A percentile compares a stretch with the other conserved stretches of the same genome.
Conservation (phyloP, 2,329 filamentous ascomycete genomes). For the Paecilomyces formosus region DNA sequence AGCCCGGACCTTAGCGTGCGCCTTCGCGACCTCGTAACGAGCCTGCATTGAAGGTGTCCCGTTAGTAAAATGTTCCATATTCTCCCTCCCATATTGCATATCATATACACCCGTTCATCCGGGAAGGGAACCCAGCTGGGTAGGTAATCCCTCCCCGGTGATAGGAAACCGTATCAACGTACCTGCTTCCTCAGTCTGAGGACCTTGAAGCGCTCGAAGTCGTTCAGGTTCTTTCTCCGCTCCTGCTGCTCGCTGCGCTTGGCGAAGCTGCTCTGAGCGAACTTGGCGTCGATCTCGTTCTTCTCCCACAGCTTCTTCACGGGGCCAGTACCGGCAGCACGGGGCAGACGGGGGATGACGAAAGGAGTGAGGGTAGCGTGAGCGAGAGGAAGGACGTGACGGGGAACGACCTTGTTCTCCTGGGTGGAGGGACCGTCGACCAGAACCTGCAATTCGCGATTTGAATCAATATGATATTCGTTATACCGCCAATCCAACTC, state of each 20-base stretch:
- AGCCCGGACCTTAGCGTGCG: conserved; percentile 85
- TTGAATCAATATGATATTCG: conserved; percentile 14
- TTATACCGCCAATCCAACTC: conserved; percentile 6
- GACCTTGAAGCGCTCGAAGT: conserved; percentile 99
- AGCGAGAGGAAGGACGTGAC: conserved; percentile 76
- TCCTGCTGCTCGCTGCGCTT: conserved; percentile 84
- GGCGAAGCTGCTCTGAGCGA: conserved; percentile 83
- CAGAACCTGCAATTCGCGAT: conserved; percentile 59
- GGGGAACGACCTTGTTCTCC: conserved; percentile 70
- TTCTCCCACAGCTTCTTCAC: conserved; percentile 89
- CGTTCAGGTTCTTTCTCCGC: conserved; percentile 83
- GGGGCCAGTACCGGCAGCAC: conserved; percentile 71
- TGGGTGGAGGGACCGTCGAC: conserved; percentile 88
- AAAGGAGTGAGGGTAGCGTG: conserved; percentile 84
- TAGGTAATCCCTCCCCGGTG: neutral
- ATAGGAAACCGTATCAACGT: conserved; percentile 25
- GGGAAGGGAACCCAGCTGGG: neutral
- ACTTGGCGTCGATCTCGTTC: conserved; percentile 85
- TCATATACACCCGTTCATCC: neutral
- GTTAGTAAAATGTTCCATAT: conserved; percentile 7
- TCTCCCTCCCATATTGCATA: neutral
- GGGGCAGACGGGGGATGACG: conserved; percentile 77
- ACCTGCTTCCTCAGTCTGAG: conserved; percentile 99
- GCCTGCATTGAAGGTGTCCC: conserved; percentile 38
- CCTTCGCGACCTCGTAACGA: conserved; percentile 96